Percentiles rank a stretch among this genome's conserved stretches.
These are phyloP conservation scores for Litchi chinensis DNA, from an alignment of 345 rosid genomes.

Conservation along the genomic window DNA sequence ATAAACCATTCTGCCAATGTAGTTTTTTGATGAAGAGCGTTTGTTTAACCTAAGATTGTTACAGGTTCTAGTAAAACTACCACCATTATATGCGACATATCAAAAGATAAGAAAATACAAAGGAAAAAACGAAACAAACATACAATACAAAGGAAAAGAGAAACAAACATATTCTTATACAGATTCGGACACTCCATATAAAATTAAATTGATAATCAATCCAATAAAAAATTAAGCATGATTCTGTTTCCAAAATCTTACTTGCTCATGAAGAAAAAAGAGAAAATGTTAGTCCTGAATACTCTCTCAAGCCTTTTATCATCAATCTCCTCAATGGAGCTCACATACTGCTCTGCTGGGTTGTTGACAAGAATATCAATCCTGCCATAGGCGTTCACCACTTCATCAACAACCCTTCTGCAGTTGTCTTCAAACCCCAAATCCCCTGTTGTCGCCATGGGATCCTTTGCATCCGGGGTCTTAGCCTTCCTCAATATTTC, in stretches of 20 bases:
- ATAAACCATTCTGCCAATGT: no score
- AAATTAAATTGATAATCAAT: no score
- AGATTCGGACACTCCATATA: neutral
- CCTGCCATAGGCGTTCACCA: slow-evolving; percentile 56
- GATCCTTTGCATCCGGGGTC: slow-evolving; percentile 56
- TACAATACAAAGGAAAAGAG: no score
- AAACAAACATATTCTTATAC: no score
- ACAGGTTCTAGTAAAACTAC: no score
- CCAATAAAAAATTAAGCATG: no score
- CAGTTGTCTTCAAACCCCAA: slow-evolving; percentile 73
- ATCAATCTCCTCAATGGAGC: slow-evolving; percentile 64
- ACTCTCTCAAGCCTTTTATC: slow-evolving; percentile 67
- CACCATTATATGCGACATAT: no score
- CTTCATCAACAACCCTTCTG: slow-evolving; percentile 62
- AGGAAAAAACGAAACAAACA: no score
- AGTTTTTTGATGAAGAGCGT: no score
- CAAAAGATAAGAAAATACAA: no score
- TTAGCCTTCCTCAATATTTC: slow-evolving; percentile 45
- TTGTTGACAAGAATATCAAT: slow-evolving; percentile 75
- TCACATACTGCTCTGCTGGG: slow-evolving; percentile 64
- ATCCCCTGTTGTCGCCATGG: slow-evolving; percentile 56
- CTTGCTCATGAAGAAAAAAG: slow-evolving; percentile 62
- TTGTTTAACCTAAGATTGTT: no score
- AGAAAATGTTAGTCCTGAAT: slow-evolving; percentile 71
- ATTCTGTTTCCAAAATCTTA: neutral